phyloP scores from a whole-genome alignment of 768 basidiomycete genomes.

The Lactarius sp. region DNA sequence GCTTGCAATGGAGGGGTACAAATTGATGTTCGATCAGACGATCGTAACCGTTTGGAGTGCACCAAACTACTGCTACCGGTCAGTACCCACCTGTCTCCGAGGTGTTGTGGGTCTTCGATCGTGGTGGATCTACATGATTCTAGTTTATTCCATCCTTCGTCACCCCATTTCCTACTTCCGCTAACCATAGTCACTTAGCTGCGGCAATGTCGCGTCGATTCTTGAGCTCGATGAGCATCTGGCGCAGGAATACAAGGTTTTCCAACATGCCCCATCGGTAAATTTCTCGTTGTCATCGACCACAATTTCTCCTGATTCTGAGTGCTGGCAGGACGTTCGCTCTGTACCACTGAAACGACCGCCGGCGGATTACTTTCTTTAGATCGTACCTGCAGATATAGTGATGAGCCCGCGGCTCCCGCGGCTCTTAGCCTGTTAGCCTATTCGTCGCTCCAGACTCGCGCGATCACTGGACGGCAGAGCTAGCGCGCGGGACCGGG shows the following conservation, averaged over 20 bases:
- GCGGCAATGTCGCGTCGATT: slow-evolving; percentile 94
- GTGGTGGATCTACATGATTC: background rate
- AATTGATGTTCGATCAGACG: slow-evolving; percentile 91
- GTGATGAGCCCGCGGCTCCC: background rate
- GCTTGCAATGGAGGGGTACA: slow-evolving; percentile 96
- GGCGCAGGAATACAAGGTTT: slow-evolving; percentile 93
- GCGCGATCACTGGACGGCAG: background rate
- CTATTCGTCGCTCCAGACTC: background rate
- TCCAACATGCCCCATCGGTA: slow-evolving; percentile 84
- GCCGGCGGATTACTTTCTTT: slow-evolving; percentile 85
- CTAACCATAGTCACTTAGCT: slow-evolving; percentile 42
- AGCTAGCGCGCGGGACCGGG: background rate
- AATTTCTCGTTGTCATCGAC: slow-evolving; percentile 30
- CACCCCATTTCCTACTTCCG: background rate
- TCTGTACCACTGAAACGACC: slow-evolving; percentile 81
- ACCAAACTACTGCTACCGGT: slow-evolving; percentile 98
- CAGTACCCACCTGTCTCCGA: slow-evolving; percentile 31
- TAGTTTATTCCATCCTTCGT: background rate
- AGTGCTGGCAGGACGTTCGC: slow-evolving; percentile 58
- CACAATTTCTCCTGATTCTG: background rate
- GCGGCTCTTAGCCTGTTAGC: background rate
- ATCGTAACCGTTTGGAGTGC: slow-evolving; percentile 99
- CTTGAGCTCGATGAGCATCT: slow-evolving; percentile 91
- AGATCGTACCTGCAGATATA: slow-evolving; percentile 8
- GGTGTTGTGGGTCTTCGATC: background rate